Base-by-base conservation (phyloP, 257 asterid genomes). In the Petunia axillaris region DNA sequence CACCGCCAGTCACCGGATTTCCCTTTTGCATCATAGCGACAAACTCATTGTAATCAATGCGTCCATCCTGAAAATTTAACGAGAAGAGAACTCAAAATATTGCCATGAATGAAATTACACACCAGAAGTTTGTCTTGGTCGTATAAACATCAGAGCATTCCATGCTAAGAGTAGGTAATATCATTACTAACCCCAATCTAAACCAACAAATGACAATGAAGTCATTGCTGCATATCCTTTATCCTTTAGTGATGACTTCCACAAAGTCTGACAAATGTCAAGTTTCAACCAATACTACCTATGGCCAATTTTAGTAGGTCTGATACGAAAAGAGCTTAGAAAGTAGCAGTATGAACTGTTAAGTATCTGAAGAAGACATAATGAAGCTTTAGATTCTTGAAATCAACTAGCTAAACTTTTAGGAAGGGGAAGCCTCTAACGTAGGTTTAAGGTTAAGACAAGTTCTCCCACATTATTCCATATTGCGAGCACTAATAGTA, bases 11-110 rank as follows among this genome's bases (percentile, higher is more conserved):
- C 3, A 86, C 63, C 0, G 95, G 91, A 65, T 89, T 88, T 35
- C 95, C 97, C 85, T 87, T 90, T 82, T 90, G 95, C 97, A 92
- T 92, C 95, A 92, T 92, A n/a, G 91, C 87, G 4, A 92, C 97
- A 5, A 92, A 92, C 85, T 92, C 97, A 37, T 92, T 92, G 79
- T 92, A 92, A 79, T 92, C 95, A 15, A 92, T 92, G 7, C 90
- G 92, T 6, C 98, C 98, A 60, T 94, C 98, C 98, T 94, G 92
- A 84, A 86, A 80, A 44, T 52, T 35, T 8, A 62, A 64, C 46
- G 13, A 14, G 16, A 55, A 75, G 8, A 15, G 15, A 38, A 3
- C 7, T 66, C 37, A 50, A 0, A 6, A 39, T 5, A 3, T 71
- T 44, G 2, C n/a, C 55, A 16, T 3, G 37, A n/a, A 38, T 5